Base-by-base conservation (phyloP, 805 yeast species). In the Metschnikowia sp. region DNA sequence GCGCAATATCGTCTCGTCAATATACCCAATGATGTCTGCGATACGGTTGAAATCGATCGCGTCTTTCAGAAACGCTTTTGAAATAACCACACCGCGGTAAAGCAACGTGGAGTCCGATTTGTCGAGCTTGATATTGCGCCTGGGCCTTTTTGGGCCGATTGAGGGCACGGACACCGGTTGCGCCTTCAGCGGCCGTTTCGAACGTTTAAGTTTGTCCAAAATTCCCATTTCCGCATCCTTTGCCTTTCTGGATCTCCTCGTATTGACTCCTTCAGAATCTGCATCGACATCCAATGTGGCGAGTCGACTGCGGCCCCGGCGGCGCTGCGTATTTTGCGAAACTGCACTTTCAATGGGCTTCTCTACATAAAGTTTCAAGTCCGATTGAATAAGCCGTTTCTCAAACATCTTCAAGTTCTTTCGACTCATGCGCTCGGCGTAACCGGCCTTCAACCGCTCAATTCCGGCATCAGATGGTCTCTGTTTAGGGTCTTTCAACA, bases 21-120 rank as follows among this genome's bases (percentile, higher is more conserved):
- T 59, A 13, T 63, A 75, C 5, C 66, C 72, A 40, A 86, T 77
- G 6, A 79, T 61, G 0, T 57, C 59, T 0, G 84, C 72, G 7
- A 90, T 81, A 32, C 73, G 64, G 0, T 74, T 75, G 86, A 95
- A 90, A 49, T 81, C 83, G 34, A 87, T 84, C 7, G 68, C 65
- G 12, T 79, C 79, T 38, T 78, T 74, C 13, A 62, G 60, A 35
- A 86, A 74, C 12, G 90, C 77, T 51, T 84, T 82, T 4, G 84
- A 78, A 15, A 88, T 83, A 10, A 86, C 80, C 11, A 85, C 85
- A 2, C 84, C 76, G 50, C 88, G 75, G 54, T 82, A 78, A 35
- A 89, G 68, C 2, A 73, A 68, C 19, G 82, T 77, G 1, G 79
- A 72, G 49, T 85, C 84, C 5, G 69, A 54, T 39, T 71, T 69